phyloP scores from a whole-genome alignment of 1,284 basidiomycete genomes.

The Tremellales sp. region DNA sequence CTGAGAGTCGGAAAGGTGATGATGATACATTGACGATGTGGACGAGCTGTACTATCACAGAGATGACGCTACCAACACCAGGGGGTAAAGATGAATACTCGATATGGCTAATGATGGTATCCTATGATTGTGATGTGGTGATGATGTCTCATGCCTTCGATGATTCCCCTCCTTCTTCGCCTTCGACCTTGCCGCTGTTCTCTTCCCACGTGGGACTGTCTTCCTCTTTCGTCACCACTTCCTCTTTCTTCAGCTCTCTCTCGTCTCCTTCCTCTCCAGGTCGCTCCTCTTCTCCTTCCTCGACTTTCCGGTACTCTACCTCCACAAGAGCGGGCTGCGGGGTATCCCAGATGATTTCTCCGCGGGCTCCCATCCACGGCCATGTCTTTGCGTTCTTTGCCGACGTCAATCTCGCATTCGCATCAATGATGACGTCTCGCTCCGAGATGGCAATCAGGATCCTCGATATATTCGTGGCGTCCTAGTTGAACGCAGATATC shows the following conservation, averaged over 20 bases:
- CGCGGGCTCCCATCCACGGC: slow-evolving; percentile 47
- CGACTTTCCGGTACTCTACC: neutral
- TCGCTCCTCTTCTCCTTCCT: neutral
- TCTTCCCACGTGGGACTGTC: neutral
- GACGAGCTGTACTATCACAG: too few species aligned
- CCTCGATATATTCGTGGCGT: slow-evolving; percentile 76
- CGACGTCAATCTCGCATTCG: slow-evolving; percentile 67
- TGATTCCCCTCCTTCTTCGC: neutral
- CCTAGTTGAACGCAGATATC: slow-evolving; percentile 53
- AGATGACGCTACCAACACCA: neutral
- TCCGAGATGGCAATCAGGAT: slow-evolving; percentile 70
- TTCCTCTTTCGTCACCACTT: neutral
- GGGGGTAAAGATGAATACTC: neutral
- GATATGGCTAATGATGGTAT: too few species aligned
- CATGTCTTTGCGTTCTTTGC: slow-evolving; percentile 41
- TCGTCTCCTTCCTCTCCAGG: neutral
- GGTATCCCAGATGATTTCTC: slow-evolving; percentile 40
- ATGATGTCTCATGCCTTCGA: neutral
- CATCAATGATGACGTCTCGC: slow-evolving; percentile 61
- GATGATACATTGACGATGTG: too few species aligned
- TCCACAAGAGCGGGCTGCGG: neutral
- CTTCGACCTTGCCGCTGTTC: neutral
- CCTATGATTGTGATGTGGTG: too few species aligned
- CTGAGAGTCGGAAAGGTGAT: too few species aligned
- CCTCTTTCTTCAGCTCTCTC: neutral